A percentile compares a stretch with the other conserved stretches of the same genome.
These are phyloP conservation scores for Zygotorulaspora danielsina DNA, from an alignment of 805 yeast genomes.

Conservation along the genomic window DNA sequence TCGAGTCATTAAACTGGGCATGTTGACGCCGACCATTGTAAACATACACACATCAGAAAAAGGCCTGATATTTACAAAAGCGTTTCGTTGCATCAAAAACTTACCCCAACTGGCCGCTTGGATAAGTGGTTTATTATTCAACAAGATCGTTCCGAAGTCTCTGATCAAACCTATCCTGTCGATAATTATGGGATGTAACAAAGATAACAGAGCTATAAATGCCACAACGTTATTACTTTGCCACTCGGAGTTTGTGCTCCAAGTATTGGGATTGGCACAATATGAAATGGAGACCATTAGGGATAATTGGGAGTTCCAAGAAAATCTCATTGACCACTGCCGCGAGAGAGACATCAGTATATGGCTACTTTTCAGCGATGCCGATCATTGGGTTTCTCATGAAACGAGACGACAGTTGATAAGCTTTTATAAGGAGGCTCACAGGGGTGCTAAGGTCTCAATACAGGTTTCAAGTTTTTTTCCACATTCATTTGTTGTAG, in stretches of 20 bases:
- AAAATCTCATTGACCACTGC: conserved; percentile 39
- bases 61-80: conserved; percentile 36
- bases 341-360: conserved; percentile 28
- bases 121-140: conserved; percentile 24
- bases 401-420: conserved; percentile 45
- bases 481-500: conserved; percentile 59
- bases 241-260: conserved; percentile 45
- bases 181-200: conserved; percentile 29
- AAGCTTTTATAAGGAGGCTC: conserved; percentile 34
- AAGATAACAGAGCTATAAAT: conserved; percentile 34
- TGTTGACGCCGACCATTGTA: conserved; percentile 65
- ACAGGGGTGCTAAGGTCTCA: conserved; percentile 21
- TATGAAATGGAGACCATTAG: conserved; percentile 56
- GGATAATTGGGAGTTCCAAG: conserved; percentile 49
- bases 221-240: conserved; percentile 43
- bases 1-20: conserved; percentile 46
- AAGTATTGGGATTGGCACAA: conserved; percentile 51
- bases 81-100: conserved; percentile 24
- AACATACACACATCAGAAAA: conserved; percentile 50
- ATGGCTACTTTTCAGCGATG: conserved; percentile 57
- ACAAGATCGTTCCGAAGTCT: conserved; percentile 31
- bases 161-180: conserved; percentile 22
- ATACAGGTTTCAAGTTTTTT: conserved; percentile 38
- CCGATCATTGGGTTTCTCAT: conserved; percentile 64
- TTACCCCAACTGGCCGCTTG: conserved; percentile 35